These are phyloP conservation scores for Leptosphaerulina australis DNA, from an alignment of 2,329 filamentous ascomycete species.

Conservation along the genomic window DNA sequence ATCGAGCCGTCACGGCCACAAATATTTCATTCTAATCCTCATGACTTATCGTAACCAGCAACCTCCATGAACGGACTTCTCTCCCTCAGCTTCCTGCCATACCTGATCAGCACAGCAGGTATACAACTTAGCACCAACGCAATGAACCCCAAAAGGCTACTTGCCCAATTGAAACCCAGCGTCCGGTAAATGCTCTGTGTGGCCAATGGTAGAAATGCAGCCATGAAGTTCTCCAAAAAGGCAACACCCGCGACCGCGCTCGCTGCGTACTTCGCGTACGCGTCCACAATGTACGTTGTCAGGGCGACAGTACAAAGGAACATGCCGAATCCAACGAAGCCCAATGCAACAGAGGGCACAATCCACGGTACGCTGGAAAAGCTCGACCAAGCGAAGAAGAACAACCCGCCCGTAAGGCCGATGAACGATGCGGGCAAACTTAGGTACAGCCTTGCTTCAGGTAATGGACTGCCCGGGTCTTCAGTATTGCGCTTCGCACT, in stretches of 20 bases:
- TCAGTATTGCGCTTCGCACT: constrained; percentile 50
- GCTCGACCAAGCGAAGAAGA: constrained; percentile 59
- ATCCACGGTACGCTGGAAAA: constrained; percentile 55
- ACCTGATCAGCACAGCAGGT: constrained; percentile 53
- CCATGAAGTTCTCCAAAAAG: constrained; percentile 57
- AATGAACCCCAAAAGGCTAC: constrained; percentile 54
- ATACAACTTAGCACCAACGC: constrained; percentile 53
- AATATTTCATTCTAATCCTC: not conserved
- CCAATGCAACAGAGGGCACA: constrained; percentile 54
- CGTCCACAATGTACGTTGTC: constrained; percentile 58
- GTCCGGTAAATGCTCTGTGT: constrained; percentile 56
- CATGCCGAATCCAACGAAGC: constrained; percentile 58
- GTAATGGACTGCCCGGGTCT: constrained; percentile 48
- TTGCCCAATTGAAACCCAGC: constrained; percentile 58
- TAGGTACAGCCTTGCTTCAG: constrained; percentile 56
- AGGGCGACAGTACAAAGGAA: constrained; percentile 55
- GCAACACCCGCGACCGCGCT: constrained; percentile 58
- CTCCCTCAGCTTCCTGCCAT: constrained; percentile 50
- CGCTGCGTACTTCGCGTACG: constrained; percentile 58
- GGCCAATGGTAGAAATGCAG: constrained; percentile 57
- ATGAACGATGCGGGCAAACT: constrained; percentile 53
- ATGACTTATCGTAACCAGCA: constrained; percentile 27
- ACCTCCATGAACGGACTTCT: constrained; percentile 49
- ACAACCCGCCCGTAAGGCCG: constrained; percentile 57
- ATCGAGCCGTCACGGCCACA: not conserved